Evolutionary conservation across 75 land plant species (phyloP).

Genomic region (Picea sitchensis): DNA sequence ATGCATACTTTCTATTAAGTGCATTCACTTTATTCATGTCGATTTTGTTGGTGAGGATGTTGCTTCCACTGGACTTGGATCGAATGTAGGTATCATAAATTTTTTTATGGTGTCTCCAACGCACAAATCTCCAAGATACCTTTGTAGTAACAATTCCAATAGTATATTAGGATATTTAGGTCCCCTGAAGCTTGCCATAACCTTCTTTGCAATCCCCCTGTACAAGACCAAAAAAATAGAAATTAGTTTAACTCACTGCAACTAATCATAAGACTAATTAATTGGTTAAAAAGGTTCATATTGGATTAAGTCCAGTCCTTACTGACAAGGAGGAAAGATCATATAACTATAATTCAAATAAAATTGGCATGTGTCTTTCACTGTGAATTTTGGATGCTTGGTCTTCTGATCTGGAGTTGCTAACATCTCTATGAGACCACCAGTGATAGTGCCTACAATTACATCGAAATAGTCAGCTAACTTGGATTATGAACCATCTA

Average conservation of each 20-base stretch:
- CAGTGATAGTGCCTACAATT: conserved; percentile 41
- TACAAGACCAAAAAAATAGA: neutral
- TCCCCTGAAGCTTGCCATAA: neutral
- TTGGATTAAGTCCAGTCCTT: neutral
- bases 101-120: no score
- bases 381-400: conserved; percentile 22
- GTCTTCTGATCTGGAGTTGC: conserved; percentile 8
- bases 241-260: neutral
- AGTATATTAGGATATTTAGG: conserved; percentile 26
- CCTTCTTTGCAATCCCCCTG: neutral
- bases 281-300: neutral
- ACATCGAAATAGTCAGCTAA: conserved; percentile 44
- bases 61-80: no score
- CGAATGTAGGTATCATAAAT: no score
- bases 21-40: no score
- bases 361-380: conserved; percentile 12
- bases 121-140: no score
- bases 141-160: no score
- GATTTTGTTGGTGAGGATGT: no score
- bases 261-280: neutral
- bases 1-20: no score
- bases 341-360: conserved; percentile 19
- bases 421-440: conserved; percentile 32
- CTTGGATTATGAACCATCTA: conserved; percentile 27
- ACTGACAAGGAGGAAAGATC: conserved; percentile 14